Base-by-base conservation (phyloP, 1,284 basidiomycete genomes). In the Apiotrichum domesticum region DNA sequence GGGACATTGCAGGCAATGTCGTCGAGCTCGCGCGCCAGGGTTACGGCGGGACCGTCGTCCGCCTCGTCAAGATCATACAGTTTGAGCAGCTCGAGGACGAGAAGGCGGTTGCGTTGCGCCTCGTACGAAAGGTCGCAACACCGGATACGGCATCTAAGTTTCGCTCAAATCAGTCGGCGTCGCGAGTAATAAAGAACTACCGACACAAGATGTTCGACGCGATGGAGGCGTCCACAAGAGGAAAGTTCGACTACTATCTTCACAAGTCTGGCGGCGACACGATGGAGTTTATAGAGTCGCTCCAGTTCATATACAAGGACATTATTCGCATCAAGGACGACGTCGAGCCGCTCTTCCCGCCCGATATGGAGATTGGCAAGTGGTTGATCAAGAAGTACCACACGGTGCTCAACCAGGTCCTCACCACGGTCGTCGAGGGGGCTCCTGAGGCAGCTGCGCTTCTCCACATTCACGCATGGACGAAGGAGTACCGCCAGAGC, bases 151-250 rank as follows among this genome's bases (percentile, higher is more conserved):
- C 92, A 1, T 86, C 90, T 15, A 90, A 90, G 73, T 93, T 92
- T 79, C 88, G 85, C 71, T 91, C 89, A 9, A 85, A 92, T 81
- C 88, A 91, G 75, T 94, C 93, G 46, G 88, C 95, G 65, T 90
- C 93, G 6, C 87, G 95, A 52, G 82, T 91, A 43, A 87, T 98
- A 77, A 98, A 98, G 78, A 90, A 97, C 73, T 98, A 98, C 75
- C 86, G 93, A 10, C 87, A 88, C 60, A 97, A 94, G 73, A 84
- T 97, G 61, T 83, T 86, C 60, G 89, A 90, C 67, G 82, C 83
- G 34, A 88, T 98, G 72, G 80, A 84, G 2, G 83, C 87, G 14
- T 86, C 89, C 2, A 88, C 95, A 62, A 83, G 85, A 61, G 80
- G 80, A 43, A 83, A 85, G 56, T 91, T 96, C 66, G 82, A 87